These are phyloP conservation scores for Hypsizygus marmoreus DNA, from an alignment of 768 basidiomycete genomes.

Conservation along the genomic window DNA sequence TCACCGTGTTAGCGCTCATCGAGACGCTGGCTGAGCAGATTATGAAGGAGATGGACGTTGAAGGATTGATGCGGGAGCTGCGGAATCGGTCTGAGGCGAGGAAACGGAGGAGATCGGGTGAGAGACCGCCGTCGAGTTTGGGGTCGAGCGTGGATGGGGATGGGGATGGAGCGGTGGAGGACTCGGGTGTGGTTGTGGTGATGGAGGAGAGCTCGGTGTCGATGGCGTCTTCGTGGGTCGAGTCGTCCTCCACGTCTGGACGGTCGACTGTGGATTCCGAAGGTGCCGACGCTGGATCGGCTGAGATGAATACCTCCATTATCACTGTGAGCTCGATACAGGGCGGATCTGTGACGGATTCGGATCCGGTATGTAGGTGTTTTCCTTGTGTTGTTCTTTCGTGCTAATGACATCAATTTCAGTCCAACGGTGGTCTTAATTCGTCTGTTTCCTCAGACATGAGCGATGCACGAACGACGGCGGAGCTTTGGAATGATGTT, in stretches of 20 bases:
- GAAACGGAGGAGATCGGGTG: slow-evolving; percentile 6
- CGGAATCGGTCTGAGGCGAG: slow-evolving; percentile 36
- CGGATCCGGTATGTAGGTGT: slow-evolving; percentile 10
- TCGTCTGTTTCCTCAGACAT: slow-evolving; percentile 30
- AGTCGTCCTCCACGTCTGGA: too few species aligned
- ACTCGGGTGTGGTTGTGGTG: slow-evolving; percentile 41
- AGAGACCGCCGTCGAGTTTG: slow-evolving; percentile 28
- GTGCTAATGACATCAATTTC: not conserved
- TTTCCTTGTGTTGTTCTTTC: not conserved
- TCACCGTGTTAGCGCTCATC: slow-evolving; percentile 70
- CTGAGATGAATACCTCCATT: too few species aligned
- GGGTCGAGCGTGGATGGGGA: slow-evolving; percentile 37
- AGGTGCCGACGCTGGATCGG: too few species aligned
- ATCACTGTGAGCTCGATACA: slow-evolving; percentile 29
- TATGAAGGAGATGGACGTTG: slow-evolving; percentile 74
- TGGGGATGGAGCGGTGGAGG: slow-evolving; percentile 40
- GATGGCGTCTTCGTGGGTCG: slow-evolving; percentile 14
- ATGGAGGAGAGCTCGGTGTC: slow-evolving; percentile 39
- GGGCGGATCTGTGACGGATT: slow-evolving; percentile 26
- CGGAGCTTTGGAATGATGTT: slow-evolving; percentile 89
- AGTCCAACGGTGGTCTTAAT: slow-evolving; percentile 38
- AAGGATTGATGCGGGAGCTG: slow-evolving; percentile 59
- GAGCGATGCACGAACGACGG: slow-evolving; percentile 56
- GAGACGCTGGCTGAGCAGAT: slow-evolving; percentile 68
- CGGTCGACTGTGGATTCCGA: too few species aligned